Conservation (phyloP, 148 eudicot species). For the Rhododendron vialii region DNA sequence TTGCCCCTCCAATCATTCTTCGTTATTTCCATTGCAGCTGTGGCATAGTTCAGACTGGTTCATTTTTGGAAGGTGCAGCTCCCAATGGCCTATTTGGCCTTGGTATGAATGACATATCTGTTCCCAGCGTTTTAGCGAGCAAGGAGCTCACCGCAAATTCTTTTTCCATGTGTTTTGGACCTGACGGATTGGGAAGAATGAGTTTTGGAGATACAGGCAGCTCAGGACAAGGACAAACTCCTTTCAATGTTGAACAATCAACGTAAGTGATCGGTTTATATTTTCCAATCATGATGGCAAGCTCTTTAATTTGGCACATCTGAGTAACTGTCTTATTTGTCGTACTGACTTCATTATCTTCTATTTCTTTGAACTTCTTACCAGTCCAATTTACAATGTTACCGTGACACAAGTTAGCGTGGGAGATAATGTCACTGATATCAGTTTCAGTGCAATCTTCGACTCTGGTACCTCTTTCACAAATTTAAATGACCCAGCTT, state of each 20-base stretch:
- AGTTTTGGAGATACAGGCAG: conserved; percentile 85
- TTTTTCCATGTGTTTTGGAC: conserved; percentile 89
- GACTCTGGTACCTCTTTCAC: conserved; percentile 95
- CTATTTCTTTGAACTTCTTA: conserved; percentile 9
- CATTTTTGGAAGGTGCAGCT: conserved; percentile 74
- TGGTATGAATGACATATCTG: conserved; percentile 57
- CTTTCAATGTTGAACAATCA: conserved; percentile 32
- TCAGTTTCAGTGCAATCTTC: conserved; percentile 45
- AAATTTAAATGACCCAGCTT: conserved; percentile 66
- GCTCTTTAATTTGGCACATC: not conserved
- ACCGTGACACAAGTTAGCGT: conserved; percentile 53
- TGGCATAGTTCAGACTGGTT: conserved; percentile 71
- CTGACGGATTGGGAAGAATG: conserved; percentile 65
- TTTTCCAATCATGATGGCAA: not conserved
- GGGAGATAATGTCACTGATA: conserved; percentile 40
- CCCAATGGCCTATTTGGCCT: conserved; percentile 95
- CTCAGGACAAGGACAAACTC: conserved; percentile 63
- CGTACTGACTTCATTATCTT: conserved; percentile 8
- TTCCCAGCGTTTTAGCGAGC: conserved; percentile 74
- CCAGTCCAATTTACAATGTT: conserved; percentile 66
- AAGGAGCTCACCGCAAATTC: conserved; percentile 64
- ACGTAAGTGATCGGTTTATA: conserved; percentile 35
- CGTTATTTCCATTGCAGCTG: conserved; percentile 51
- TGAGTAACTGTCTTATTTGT: not conserved
- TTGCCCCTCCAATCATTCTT: not conserved